A percentile compares a stretch with the other conserved stretches of the same genome.
Evolutionary conservation across 805 yeast species (phyloP).

Genomic region (Candida bentonensis): DNA sequence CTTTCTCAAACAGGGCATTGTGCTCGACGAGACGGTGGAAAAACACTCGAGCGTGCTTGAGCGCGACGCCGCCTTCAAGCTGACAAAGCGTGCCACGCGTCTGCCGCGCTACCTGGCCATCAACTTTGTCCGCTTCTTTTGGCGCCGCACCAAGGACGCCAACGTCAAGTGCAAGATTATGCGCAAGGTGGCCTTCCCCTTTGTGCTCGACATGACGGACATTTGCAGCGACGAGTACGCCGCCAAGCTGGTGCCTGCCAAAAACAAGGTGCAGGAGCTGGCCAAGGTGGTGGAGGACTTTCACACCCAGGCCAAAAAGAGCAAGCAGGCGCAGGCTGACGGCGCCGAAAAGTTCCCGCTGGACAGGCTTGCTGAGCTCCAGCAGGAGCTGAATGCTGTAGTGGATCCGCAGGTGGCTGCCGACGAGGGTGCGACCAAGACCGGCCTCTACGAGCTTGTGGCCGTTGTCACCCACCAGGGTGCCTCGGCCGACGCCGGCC

Average conservation of each 20-base stretch:
- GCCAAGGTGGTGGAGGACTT: constrained; percentile 65
- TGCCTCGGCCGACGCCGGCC: constrained; percentile 93
- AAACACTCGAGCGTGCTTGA: constrained; percentile 62
- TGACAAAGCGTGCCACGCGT: constrained; percentile 45
- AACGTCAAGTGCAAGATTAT: constrained; percentile 83
- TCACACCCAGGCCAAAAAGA: constrained; percentile 51
- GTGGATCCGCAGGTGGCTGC: constrained; percentile 28
- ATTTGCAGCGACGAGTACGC: constrained; percentile 68
- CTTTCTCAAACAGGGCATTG: constrained; percentile 73
- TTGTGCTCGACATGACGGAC: constrained; percentile 79
- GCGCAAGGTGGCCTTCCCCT: constrained; percentile 90
- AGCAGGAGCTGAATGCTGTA: constrained; percentile 14
- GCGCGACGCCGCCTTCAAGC: constrained; percentile 55
- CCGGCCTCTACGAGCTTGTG: constrained; percentile 69
- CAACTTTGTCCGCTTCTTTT: constrained; percentile 87
- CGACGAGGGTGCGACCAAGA: constrained; percentile 60
- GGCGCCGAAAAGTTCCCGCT: constrained; percentile 15
- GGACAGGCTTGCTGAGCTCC: constrained; percentile 9
- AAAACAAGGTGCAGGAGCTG: constrained; percentile 65
- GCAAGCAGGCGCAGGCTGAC: constrained; percentile 28
- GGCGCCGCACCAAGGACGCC: constrained; percentile 92
- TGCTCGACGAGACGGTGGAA: constrained; percentile 60
- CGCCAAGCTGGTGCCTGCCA: constrained; percentile 46
- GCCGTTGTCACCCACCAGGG: constrained; percentile 91
- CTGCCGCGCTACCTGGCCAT: constrained; percentile 81